These are phyloP conservation scores for Leishmania martiniquensis DNA, from an alignment of 208 protist species.

Conservation along the genomic window DNA sequence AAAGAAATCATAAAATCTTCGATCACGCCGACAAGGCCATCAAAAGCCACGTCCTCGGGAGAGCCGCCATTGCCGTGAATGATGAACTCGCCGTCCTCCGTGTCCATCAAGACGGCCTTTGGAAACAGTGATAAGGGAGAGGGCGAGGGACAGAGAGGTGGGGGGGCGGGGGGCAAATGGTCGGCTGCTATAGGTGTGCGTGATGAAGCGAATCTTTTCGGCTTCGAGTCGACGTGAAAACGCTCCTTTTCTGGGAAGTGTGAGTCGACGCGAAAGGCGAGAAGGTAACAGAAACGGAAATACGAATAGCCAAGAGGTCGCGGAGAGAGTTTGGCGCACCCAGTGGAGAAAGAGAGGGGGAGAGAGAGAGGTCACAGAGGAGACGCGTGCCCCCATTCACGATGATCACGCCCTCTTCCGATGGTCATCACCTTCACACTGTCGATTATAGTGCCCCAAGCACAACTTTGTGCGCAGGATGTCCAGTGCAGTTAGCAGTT, in stretches of 20 bases:
- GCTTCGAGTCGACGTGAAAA: not conserved
- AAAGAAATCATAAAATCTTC: constrained; percentile 89
- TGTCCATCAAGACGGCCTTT: constrained; percentile 49
- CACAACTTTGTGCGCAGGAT: not conserved
- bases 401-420: not conserved
- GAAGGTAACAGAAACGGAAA: too few relatives aligned
- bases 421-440: not conserved
- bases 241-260: not conserved
- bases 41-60: constrained; percentile 68
- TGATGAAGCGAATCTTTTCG: too few relatives aligned
- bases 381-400: not conserved
- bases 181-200: too few relatives aligned
- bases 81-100: constrained; percentile 79
- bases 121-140: not conserved
- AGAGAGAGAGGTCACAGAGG: not conserved
- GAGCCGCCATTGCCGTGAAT: constrained; percentile 61
- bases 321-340: not conserved
- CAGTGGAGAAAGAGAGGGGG: not conserved
- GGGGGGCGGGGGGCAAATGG: not conserved
- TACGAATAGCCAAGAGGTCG: not conserved
- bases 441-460: not conserved
- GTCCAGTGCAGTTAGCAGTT: not conserved
- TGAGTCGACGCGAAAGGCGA: not conserved
- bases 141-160: not conserved
- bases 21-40: constrained; percentile 75